Conservation (phyloP, 2,329 filamentous ascomycete species). For the Alternaria longipes region DNA sequence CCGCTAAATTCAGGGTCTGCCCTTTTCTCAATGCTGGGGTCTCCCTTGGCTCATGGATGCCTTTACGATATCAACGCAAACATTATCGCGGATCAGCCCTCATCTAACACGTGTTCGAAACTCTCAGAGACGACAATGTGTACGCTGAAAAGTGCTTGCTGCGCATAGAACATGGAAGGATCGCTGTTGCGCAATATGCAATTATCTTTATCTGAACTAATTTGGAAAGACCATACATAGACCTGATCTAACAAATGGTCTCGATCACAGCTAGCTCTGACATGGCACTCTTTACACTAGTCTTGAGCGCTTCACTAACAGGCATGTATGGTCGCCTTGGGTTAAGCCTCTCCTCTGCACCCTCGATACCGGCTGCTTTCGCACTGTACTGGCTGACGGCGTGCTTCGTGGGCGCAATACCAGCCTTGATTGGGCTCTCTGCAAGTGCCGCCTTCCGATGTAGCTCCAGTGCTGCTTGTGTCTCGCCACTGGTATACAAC, state of each 20-base stretch:
- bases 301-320: slow-evolving; percentile 36
- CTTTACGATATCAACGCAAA: neutral
- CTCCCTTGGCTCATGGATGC: neutral
- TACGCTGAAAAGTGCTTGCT: neutral
- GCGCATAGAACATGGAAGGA: neutral
- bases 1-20: slow-evolving; percentile 15
- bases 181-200: neutral
- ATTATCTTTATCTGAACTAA: neutral
- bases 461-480: slow-evolving; percentile 66
- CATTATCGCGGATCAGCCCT: neutral
- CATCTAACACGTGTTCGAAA: neutral
- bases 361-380: slow-evolving; percentile 62
- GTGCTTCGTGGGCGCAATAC: slow-evolving; percentile 74
- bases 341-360: slow-evolving; percentile 39
- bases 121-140: neutral
- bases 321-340: slow-evolving; percentile 43
- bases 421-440: slow-evolving; percentile 71
- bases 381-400: slow-evolving; percentile 70
- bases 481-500: slow-evolving; percentile 67
- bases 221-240: neutral
- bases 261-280: slow-evolving; percentile 39
- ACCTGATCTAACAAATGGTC: slow-evolving; percentile 17
- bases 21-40: neutral
- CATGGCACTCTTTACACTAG: slow-evolving; percentile 35
- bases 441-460: slow-evolving; percentile 71